Evolutionary conservation across 805 yeast genomes (phyloP), one percentile per base, ranked within the genome.

Genomic region (Suhomyces sp.): DNA sequence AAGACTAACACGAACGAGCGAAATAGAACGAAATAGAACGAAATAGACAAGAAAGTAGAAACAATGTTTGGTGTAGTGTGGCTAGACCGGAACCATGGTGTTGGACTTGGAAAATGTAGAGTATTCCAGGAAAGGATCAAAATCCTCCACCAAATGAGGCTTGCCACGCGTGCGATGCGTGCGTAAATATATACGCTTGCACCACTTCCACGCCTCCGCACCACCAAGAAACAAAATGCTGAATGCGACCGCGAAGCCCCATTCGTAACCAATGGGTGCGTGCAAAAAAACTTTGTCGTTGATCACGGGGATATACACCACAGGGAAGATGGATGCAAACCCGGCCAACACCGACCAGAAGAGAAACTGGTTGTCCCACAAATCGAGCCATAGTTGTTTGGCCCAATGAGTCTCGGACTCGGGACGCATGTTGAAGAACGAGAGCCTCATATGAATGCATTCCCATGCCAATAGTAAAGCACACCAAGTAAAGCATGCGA

Each of bases 401-500:
- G 67, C 70, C 77, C 76, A 71, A 26, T 73, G 62, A 45, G 60
- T 56, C 47, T 66, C 73, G 12, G 73, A 64, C 13, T 70, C 74
- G 49, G 67, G 74, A 53, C 73, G 64, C 75, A 72, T 71, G 38
- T 56, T 54, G 52, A 72, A 71, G 50, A 72, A 66, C 2, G 76
- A 72, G 53, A 65, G 62, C 29, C 54, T 54, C 23, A 73, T 72
- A 54, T 72, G 76, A 44, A 72, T 59, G 58, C 77, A 72, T 56
- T 72, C 76, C 76, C 75, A 72, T 6, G 75, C 73, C 53, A 72
- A 61, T 15, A 72, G 60, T 48, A 72, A 68, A 2, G 76, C 75
- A 64, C 75, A 71, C 77, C 77, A 72, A 1, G 74, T 70, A 70
- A 72, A 69, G 27, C 65, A 69, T 4, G 71, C 76, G 53, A 72